Base-by-base conservation (phyloP, 2,329 filamentous ascomycete species). In the Talaromyces sp. region DNA sequence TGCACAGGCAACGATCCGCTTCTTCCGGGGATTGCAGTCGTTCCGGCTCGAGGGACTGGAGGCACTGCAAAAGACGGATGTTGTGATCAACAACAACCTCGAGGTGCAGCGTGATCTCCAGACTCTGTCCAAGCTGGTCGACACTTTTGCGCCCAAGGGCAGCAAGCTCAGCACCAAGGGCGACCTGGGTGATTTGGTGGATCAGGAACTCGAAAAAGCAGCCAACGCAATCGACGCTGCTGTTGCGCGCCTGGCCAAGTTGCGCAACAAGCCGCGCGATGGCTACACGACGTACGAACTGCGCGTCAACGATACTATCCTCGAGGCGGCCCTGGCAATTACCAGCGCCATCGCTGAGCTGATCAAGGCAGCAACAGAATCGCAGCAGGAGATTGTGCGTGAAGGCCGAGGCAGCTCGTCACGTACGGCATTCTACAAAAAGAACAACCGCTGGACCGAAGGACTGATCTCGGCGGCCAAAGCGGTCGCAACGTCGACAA, bases 381-480 rank as follows among this genome's bases (percentile, higher is more conserved):
- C 93, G 1, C 95, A 99, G 74, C 88, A 96, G 73, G 95, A 99
- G 78, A 99, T 99, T 71, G 95, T 99, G 50, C 88, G 92, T 65
- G 91, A 96, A 64, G 95, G 95, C 8, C 88, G 90, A 21, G 95
- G 95, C 38, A 89, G 88, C 27, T 91, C 90, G 56, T 96, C 91
- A 51, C 86, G 88, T 61, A 96, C 93, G 1, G 92, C 93, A 26
- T 99, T 99, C 77, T 99, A 99, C 87, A 98, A 98, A 84, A 98
- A 98, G 82, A 97, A 99, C 84, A 99, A 98, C 79, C 86, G 95
- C 57, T 99, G 95, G 95, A 99, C 95, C 0, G 95, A 99, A 72
- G 95, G 95, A 54, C 86, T 99, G 63, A 97, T 99, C 72, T 96
- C 91, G 41, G 95, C 95, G 0, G 93, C 95, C 65, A 99, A 99